Evolutionary conservation across 352 stramenopile species (phyloP), one percentile per base, ranked within the genome.

Genomic region (Globisporangium uncinulatum): DNA sequence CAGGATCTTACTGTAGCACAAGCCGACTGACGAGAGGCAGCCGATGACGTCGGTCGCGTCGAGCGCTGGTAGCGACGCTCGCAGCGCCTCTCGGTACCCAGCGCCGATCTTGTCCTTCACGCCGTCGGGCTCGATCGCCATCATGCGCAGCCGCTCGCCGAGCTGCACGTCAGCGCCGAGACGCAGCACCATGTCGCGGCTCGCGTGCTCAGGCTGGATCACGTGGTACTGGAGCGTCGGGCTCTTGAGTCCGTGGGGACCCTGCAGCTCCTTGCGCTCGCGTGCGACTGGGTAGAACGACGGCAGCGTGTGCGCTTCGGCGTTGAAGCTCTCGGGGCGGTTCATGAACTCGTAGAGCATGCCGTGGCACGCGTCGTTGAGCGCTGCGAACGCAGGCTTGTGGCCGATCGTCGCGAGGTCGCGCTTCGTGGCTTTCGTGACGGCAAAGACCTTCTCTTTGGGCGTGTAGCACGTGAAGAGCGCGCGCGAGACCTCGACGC

Each of bases 391-490:
- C 42, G 84, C 82, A 13, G 84, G 80, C 54, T 92, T 89, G 55
- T 87, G 63, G 59, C 92, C 78, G 46, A 94, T 54, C 3, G 70
- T 62, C 34, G 75, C 61, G 41, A 94, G 56, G n/a, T 86, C 71
- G 32, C 81, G 82, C 0, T 80, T 77, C 46, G 66, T 63, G 10
- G 74, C 70, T 54, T 92, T 86, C 0, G 79, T 88, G 29, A 90
- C 83, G 8, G 74, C 65, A 42, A 92, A 90, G 0, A 57, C 67
- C 51, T 77, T 86, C 21, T 87, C 77, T 24, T 80, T 89, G 41
- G 77, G 73, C 44, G 90, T 79, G 65, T 92, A 94, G 62, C 84
- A 92, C 48, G 79, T 91, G 65, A 94, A 94, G 52, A 86, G 76
- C 34, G 80, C 79, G 45, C 90, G 74, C 2, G 79, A 67, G 31